These are phyloP conservation scores for Funneliformis caledonium DNA, from an alignment of 371 early-diverging fungal genomes.

Conservation along the genomic window DNA sequence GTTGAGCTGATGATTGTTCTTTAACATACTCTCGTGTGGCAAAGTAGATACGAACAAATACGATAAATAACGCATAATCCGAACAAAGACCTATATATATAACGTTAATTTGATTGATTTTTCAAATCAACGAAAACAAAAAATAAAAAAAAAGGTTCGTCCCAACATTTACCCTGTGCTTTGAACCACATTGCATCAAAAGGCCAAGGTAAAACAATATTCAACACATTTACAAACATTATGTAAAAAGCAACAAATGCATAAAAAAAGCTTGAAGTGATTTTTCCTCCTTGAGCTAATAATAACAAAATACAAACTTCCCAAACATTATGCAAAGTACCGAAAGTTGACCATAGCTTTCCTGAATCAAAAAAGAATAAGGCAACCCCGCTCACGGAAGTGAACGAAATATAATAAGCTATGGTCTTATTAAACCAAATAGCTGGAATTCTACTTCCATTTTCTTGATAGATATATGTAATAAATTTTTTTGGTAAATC, in stretches of 20 bases:
- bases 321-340: slow-evolving; percentile 18
- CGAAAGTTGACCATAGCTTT: slow-evolving; percentile 31
- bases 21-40: slow-evolving; percentile 31
- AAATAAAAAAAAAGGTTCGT: neutral
- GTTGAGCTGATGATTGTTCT: slow-evolving; percentile 15
- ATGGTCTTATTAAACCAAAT: slow-evolving; percentile 13
- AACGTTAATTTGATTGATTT: neutral
- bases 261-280: neutral
- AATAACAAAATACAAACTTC: slow-evolving; percentile 32
- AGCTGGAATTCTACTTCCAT: slow-evolving; percentile 21
- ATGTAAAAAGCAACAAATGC: neutral
- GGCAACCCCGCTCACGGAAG: slow-evolving; percentile 4
- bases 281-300: slow-evolving; percentile 36
- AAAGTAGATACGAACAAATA: slow-evolving; percentile 23
- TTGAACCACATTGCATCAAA: slow-evolving; percentile 35
- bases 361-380: slow-evolving; percentile 22
- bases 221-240: slow-evolving; percentile 1
- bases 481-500: slow-evolving; percentile 24
- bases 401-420: neutral
- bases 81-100: slow-evolving; percentile 8
- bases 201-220: slow-evolving; percentile 33
- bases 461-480: slow-evolving; percentile 24
- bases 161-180: slow-evolving; percentile 28
- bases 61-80: slow-evolving; percentile 24
- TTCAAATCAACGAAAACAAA: neutral